Conservation (phyloP, 106 monocot genomes). For the Dioscorea alata region DNA sequence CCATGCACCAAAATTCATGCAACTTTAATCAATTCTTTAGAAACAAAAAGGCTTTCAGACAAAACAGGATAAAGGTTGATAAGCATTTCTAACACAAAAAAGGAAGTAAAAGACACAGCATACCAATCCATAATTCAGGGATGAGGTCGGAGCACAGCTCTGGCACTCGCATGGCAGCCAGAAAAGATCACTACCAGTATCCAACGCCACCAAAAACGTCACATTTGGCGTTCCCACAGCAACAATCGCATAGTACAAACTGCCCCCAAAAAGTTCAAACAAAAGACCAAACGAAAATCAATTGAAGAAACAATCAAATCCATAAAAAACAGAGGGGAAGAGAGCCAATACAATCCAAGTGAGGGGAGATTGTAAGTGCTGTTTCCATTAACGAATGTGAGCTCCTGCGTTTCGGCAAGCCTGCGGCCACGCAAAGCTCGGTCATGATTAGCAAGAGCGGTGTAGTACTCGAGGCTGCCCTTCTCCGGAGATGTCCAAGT, state of each 20-base stretch:
- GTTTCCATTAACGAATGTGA: constrained; percentile 31
- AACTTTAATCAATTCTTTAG: neutral
- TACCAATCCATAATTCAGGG: constrained; percentile 31
- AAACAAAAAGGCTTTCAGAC: neutral
- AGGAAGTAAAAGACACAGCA: constrained; percentile 1
- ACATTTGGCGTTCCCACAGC: constrained; percentile 66
- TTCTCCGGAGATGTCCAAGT: constrained; percentile 26
- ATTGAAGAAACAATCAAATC: neutral
- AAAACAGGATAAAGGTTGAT: neutral
- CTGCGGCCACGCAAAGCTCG: neutral
- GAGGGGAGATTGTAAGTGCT: constrained; percentile 20
- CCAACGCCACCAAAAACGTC: constrained; percentile 77
- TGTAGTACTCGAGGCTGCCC: constrained; percentile 20
- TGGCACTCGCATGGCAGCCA: constrained; percentile 87
- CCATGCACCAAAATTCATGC: neutral
- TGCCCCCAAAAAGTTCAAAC: constrained; percentile 8
- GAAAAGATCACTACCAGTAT: constrained; percentile 85
- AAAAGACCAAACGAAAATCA: neutral
- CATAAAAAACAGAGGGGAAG: neutral
- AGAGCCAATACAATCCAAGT: constrained; percentile 33
- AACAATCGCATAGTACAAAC: constrained; percentile 81
- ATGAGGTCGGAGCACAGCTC: constrained; percentile 45
- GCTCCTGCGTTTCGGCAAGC: neutral
- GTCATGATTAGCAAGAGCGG: constrained; percentile 33
- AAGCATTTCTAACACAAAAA: neutral